Percentiles rank a stretch among this genome's conserved stretches.
Conservation (phyloP, 2,329 filamentous ascomycete genomes). For the Trichoderma sp. region DNA sequence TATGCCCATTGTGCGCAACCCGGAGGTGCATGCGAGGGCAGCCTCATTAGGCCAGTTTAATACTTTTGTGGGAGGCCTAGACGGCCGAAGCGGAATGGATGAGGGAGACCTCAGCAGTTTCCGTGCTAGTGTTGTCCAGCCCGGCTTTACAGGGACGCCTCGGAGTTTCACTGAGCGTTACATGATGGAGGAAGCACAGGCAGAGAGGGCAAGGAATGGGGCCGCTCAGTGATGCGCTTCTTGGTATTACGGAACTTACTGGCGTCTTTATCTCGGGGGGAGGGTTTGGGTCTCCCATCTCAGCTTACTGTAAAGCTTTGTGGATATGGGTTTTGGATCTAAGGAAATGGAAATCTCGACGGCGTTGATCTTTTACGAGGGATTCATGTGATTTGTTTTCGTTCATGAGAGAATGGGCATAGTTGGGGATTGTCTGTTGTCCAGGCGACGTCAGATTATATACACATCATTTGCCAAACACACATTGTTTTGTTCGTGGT, state of each 20-base stretch:
- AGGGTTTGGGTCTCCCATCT: conserved; percentile 24
- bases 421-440: background rate
- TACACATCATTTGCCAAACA: background rate
- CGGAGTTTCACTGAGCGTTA: conserved; percentile 48
- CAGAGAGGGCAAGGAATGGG: conserved; percentile 24
- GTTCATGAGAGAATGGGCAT: background rate
- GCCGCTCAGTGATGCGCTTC: conserved; percentile 22
- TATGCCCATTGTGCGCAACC: conserved; percentile 50
- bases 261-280: conserved; percentile 26
- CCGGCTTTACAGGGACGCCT: conserved; percentile 43
- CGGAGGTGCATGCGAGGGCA: conserved; percentile 47
- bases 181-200: conserved; percentile 46
- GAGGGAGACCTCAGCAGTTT: conserved; percentile 45
- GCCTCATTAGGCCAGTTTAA: conserved; percentile 47
- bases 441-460: background rate
- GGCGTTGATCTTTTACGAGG: conserved; percentile 29
- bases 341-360: conserved; percentile 26
- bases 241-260: conserved; percentile 14
- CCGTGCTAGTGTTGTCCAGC: conserved; percentile 39
- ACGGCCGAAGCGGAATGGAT: conserved; percentile 49
- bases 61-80: conserved; percentile 52
- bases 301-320: conserved; percentile 17
- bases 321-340: conserved; percentile 24
- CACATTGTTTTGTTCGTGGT: conserved; percentile 3
- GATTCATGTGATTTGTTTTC: conserved; percentile 3